Conservation (phyloP, 768 basidiomycete species). For the Naganishia onofrii region DNA sequence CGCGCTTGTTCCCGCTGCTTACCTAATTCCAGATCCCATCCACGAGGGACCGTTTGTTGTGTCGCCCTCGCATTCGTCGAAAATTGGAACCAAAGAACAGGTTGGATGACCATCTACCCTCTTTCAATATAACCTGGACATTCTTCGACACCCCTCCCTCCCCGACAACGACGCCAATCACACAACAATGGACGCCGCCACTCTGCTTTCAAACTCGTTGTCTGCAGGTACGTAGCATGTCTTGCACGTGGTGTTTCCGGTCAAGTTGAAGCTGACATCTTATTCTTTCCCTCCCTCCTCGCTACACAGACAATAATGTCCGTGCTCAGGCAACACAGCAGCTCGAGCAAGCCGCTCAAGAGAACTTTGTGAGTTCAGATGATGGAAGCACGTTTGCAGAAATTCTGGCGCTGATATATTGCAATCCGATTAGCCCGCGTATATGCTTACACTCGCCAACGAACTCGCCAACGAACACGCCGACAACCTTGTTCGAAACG, state of each 20-base stretch:
- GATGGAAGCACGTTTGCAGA: too few relatives aligned
- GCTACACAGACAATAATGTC: slow-evolving; percentile 71
- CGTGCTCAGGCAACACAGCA: slow-evolving; percentile 88
- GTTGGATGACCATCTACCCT: slow-evolving; percentile 5
- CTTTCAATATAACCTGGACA: too few relatives aligned
- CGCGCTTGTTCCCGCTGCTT: too few relatives aligned
- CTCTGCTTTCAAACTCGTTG: slow-evolving; percentile 87
- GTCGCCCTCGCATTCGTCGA: slow-evolving; percentile 5
- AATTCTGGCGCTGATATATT: slow-evolving; percentile 11
- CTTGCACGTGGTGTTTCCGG: neutral
- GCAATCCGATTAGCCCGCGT: slow-evolving; percentile 64
- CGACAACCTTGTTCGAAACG: slow-evolving; percentile 75
- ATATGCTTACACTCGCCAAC: slow-evolving; percentile 83
- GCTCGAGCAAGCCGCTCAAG: slow-evolving; percentile 77
- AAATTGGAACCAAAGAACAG: neutral
- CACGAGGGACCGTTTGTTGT: neutral
- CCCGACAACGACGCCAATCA: neutral
- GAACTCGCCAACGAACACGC: slow-evolving; percentile 76
- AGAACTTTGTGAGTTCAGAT: slow-evolving; percentile 89
- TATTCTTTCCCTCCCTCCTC: neutral
- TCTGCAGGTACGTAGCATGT: slow-evolving; percentile 64
- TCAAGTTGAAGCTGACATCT: neutral
- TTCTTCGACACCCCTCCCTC: too few relatives aligned
- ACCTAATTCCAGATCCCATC: too few relatives aligned
- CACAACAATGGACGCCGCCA: slow-evolving; percentile 75